These are phyloP conservation scores for Sechiopsis laciniata DNA, from an alignment of 306 rosid species.

Conservation along the genomic window DNA sequence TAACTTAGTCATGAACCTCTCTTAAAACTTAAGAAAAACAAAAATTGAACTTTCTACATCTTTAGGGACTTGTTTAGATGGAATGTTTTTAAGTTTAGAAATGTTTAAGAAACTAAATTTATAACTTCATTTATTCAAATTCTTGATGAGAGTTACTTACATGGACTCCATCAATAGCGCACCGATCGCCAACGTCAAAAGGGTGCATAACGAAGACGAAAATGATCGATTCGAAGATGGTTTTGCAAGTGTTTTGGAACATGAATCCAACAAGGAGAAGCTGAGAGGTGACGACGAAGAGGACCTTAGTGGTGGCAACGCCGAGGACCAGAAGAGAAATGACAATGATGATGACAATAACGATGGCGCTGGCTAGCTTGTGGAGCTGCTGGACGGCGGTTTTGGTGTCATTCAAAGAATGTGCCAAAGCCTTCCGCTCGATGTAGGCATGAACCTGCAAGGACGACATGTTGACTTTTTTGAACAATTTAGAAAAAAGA, in stretches of 20 bases:
- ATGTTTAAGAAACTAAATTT: not conserved
- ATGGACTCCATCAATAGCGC: constrained; percentile 38
- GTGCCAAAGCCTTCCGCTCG: constrained; percentile 42
- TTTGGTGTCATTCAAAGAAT: constrained; percentile 47
- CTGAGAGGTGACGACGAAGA: constrained; percentile 45
- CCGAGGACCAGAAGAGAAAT: constrained; percentile 41
- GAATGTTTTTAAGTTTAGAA: too few relatives aligned
- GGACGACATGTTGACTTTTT: not conserved
- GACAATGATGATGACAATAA: constrained; percentile 33
- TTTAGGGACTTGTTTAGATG: too few relatives aligned
- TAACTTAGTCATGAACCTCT: too few relatives aligned
- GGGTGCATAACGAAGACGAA: constrained; percentile 56
- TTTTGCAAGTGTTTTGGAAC: constrained; percentile 54
- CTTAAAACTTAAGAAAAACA: too few relatives aligned
- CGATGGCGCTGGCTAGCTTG: constrained; percentile 45
- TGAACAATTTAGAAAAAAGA: not conserved
- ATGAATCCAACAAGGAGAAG: constrained; percentile 45
- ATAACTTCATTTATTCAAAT: not conserved
- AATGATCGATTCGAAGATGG: constrained; percentile 46
- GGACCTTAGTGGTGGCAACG: constrained; percentile 45
- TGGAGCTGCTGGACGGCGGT: constrained; percentile 51
- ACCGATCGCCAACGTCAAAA: constrained; percentile 46
- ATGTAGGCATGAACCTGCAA: constrained; percentile 39
- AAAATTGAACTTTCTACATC: too few relatives aligned
- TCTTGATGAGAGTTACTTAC: constrained; percentile 2